These are phyloP conservation scores for Podosphaera fusca DNA, from an alignment of 2,329 filamentous ascomycete genomes.

Conservation along the genomic window DNA sequence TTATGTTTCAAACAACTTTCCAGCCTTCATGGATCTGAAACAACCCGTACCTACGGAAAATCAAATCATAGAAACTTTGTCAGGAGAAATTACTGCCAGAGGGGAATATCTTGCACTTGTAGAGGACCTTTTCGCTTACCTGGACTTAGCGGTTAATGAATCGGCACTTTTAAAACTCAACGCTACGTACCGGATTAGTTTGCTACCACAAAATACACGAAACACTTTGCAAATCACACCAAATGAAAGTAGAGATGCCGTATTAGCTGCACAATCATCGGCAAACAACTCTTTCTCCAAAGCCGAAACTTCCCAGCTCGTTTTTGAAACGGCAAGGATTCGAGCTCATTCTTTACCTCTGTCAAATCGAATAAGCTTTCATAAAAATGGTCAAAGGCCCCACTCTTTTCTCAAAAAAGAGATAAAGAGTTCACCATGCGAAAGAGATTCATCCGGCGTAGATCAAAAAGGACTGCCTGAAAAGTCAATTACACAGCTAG, in stretches of 20 bases:
- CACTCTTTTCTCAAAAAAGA: not conserved
- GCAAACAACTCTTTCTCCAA: too few relatives aligned
- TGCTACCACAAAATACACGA: not conserved
- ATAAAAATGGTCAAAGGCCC: not conserved
- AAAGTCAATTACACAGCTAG: too few relatives aligned
- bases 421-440: not conserved
- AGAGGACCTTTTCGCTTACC: not conserved
- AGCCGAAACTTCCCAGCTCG: too few relatives aligned
- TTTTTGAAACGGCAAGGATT: not conserved
- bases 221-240: not conserved
- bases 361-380: not conserved
- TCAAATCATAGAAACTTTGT: not conserved
- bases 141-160: not conserved
- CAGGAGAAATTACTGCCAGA: not conserved
- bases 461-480: not conserved
- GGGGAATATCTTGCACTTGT: not conserved
- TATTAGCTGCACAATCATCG: not conserved
- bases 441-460: not conserved
- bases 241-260: not conserved
- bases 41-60: not conserved
- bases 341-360: not conserved
- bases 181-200: not conserved
- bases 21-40: not conserved
- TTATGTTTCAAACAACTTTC: slow-evolving; percentile 22
- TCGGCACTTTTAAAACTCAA: not conserved